Percentiles rank a stretch among this genome's conserved stretches.
Conservation (phyloP, 2,329 filamentous ascomycete genomes). For the Dryadomyces sulphureus region DNA sequence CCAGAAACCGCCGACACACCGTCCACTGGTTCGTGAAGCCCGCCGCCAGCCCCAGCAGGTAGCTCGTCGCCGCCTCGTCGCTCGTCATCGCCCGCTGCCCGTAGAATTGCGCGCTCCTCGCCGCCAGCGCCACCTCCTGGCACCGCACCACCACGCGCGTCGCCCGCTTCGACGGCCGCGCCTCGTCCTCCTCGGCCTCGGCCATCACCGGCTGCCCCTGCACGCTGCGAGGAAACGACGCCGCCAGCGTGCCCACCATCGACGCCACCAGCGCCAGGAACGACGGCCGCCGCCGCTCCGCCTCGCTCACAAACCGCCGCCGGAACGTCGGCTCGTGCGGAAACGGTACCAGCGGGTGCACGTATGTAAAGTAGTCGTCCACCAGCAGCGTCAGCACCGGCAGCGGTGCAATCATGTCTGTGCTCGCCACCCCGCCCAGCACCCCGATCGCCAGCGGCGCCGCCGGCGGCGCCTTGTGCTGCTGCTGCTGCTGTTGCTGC, state of each 20-base stretch:
- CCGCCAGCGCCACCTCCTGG: constrained; percentile 51
- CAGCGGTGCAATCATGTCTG: constrained; percentile 58
- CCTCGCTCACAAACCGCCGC: constrained; percentile 48
- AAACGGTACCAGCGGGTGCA: constrained; percentile 63
- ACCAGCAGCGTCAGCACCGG: constrained; percentile 54
- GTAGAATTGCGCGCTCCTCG: constrained; percentile 42
- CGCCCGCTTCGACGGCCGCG: constrained; percentile 50
- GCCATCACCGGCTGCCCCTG: constrained; percentile 38
- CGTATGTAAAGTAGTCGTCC: constrained; percentile 73
- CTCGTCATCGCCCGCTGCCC: constrained; percentile 32
- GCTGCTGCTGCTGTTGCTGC: neutral
- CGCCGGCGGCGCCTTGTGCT: constrained; percentile 10
- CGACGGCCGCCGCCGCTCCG: constrained; percentile 49
- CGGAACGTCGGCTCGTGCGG: constrained; percentile 68
- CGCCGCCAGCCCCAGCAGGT: constrained; percentile 54
- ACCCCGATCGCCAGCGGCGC: too few relatives aligned
- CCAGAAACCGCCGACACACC: constrained; percentile 53
- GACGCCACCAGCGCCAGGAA: constrained; percentile 59
- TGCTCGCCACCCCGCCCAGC: too few relatives aligned
- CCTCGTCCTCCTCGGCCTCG: too few relatives aligned
- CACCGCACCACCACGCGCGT: constrained; percentile 58
- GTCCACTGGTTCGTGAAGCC: constrained; percentile 56
- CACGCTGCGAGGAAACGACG: constrained; percentile 61
- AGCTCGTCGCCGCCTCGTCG: constrained; percentile 54
- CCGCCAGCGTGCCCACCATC: constrained; percentile 60